Evolutionary conservation across 2,329 filamentous ascomycete genomes (phyloP), one percentile per base, ranked within the genome.

Genomic region (Ascochyta fabae): DNA sequence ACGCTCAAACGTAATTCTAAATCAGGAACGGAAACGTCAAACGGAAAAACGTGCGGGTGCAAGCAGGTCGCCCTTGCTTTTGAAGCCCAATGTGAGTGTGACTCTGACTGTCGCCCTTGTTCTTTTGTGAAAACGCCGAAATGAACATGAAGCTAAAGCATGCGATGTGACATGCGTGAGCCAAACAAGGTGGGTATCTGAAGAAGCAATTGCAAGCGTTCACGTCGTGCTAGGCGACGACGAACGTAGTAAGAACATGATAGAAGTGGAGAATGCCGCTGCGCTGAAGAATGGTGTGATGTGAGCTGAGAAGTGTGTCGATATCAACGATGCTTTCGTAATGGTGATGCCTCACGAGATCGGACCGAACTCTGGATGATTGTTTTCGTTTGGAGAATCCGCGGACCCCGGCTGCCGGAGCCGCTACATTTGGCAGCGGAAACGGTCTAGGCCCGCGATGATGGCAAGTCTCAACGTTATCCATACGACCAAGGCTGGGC

Each of bases 161-260:
- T 35, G 33, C n/a, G 8, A 56, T 56, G 47, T 56, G 53, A 51
- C 59, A 42, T 49, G 53, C 42, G 34, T 36, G 54, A 59, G 45
- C 56, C 56, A 47, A 59, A 59, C 48, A 57, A 60, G 45, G 57
- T 63, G 66, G 66, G 66, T 69, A 69, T 69, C 65, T 60, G 39
- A 56, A 65, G 62, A 56, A 54, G 22, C n/a, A 48, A 58, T 6
- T n/a, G 31, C 24, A 38, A 31, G 35, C 4, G 15, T 24, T 23
- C 42, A 42, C 49, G 45, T 56, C 55, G 52, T 51, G 50, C 57
- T 56, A 50, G 42, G 51, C 55, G 53, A 38, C 53, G 29, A 29
- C 27, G 59, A 43, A 22, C 42, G 57, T 55, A 60, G 43, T 56
- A 62, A 61, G 42, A 53, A 66, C 47, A 56, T 13, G 39, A 19